Evolutionary conservation across 2,329 filamentous ascomycete species (phyloP).

Genomic region (Mariannaea elegans): DNA sequence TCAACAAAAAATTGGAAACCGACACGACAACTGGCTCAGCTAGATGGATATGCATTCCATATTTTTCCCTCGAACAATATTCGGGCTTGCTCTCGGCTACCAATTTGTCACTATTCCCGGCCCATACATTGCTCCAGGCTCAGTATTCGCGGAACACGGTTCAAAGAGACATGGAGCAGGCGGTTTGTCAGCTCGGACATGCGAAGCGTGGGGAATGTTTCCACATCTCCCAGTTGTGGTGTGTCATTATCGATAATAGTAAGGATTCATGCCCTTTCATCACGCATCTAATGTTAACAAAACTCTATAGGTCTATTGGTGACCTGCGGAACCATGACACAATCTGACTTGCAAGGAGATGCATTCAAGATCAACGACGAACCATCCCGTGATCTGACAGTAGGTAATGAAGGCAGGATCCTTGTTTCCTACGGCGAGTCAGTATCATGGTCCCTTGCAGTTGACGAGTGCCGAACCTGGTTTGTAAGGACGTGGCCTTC

Average conservation of each 20-base stretch:
- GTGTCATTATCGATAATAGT: constrained; percentile 55
- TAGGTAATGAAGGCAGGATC: constrained; percentile 37
- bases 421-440: constrained; percentile 47
- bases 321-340: constrained; percentile 52
- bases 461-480: constrained; percentile 54
- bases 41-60: constrained; percentile 57
- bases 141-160: constrained; percentile 51
- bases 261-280: constrained; percentile 19
- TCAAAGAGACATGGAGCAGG: constrained; percentile 57
- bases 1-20: constrained; percentile 28
- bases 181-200: constrained; percentile 51
- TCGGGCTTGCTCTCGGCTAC: constrained; percentile 47
- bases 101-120: constrained; percentile 49
- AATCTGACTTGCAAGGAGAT: constrained; percentile 45
- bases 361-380: constrained; percentile 43
- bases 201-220: constrained; percentile 51
- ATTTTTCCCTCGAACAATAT: constrained; percentile 57
- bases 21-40: constrained; percentile 29
- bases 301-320: constrained; percentile 46
- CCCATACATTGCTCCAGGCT: constrained; percentile 54
- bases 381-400: constrained; percentile 35
- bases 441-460: constrained; percentile 50
- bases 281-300: constrained; percentile 1
- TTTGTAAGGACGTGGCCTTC: constrained; percentile 47
- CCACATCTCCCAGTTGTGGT: constrained; percentile 60